These are phyloP conservation scores for Candida hungchunana DNA, from an alignment of 805 yeast genomes.

Conservation along the genomic window DNA sequence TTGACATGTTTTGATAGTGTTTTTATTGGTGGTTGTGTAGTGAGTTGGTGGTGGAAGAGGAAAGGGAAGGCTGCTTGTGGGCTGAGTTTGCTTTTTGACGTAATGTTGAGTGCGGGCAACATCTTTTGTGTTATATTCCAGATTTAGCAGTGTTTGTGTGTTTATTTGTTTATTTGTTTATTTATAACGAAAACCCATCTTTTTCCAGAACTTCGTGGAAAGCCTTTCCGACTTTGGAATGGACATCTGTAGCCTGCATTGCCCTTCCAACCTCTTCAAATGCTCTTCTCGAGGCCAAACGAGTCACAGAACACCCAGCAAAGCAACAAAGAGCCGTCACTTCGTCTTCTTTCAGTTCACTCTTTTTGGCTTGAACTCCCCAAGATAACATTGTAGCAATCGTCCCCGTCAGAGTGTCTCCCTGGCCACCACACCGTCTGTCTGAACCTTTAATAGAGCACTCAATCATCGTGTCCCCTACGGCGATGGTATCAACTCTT, in stretches of 20 bases:
- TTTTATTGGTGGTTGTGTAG: no score
- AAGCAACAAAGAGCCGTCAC: constrained; percentile 53
- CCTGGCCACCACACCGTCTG: constrained; percentile 94
- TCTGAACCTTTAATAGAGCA: constrained; percentile 56
- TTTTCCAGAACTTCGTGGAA: no score
- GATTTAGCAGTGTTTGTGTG: no score
- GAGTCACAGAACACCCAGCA: constrained; percentile 66
- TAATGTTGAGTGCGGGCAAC: no score
- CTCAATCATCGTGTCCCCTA: constrained; percentile 38
- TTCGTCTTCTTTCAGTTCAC: constrained; percentile 30
- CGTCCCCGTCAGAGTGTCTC: constrained; percentile 86
- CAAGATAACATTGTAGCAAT: constrained; percentile 81
- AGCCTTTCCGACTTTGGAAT: constrained; percentile 65
- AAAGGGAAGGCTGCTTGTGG: no score
- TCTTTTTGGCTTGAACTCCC: constrained; percentile 63
- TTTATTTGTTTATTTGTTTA: no score
- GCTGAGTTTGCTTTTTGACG: no score
- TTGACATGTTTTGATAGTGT: no score
- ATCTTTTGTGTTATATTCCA: no score
- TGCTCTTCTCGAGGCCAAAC: constrained; percentile 63
- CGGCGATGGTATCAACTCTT: constrained; percentile 54
- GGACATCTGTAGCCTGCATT: constrained; percentile 82
- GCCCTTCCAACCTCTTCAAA: constrained; percentile 63
- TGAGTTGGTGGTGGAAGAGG: no score
- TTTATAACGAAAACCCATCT: no score